Conservation (phyloP, 257 asterid species). For the Plantago ovata region DNA sequence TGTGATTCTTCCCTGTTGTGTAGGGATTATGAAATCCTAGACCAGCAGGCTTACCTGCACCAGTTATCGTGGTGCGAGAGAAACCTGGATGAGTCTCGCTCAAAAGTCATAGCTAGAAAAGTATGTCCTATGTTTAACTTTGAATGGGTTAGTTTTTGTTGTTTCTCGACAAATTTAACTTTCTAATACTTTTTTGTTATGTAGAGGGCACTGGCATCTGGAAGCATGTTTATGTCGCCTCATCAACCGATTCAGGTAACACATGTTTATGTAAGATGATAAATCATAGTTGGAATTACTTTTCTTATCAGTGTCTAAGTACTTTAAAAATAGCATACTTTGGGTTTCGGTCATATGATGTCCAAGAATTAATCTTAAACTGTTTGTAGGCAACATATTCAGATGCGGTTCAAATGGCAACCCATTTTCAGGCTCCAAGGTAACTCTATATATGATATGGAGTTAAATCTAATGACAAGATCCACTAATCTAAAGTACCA, state of each 20-base stretch:
- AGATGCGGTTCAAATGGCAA: no score
- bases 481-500: no score
- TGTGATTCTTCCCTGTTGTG: background rate
- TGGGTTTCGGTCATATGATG: no score
- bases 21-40: conserved; percentile 50
- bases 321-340: background rate
- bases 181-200: background rate
- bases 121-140: conserved; percentile 17
- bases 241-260: conserved; percentile 27
- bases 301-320: background rate
- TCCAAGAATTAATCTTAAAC: no score
- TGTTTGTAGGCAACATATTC: no score
- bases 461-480: no score
- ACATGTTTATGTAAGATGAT: background rate
- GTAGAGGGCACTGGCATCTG: conserved; percentile 22
- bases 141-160: background rate
- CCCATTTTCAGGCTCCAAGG: no score
- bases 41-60: conserved; percentile 44
- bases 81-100: conserved; percentile 39
- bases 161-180: background rate
- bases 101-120: conserved; percentile 31
- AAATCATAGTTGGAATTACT: background rate
- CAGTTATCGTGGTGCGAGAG: conserved; percentile 59
- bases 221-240: conserved; percentile 14
- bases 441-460: no score